These are phyloP conservation scores for Schizothecium vesticola DNA, from an alignment of 495 filamentous ascomycete species.

Conservation along the genomic window DNA sequence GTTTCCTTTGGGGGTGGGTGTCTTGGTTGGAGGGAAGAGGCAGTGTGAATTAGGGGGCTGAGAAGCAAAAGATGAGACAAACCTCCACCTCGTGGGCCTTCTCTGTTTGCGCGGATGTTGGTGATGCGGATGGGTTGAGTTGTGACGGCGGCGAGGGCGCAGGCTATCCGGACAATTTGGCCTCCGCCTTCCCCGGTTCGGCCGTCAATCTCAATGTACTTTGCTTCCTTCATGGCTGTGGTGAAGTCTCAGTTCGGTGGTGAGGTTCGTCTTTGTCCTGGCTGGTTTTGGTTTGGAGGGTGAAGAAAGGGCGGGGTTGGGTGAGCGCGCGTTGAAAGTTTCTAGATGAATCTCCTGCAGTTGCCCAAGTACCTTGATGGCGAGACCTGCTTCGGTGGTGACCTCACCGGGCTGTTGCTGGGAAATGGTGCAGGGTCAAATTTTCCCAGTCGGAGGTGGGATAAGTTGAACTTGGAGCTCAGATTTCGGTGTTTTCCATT, in stretches of 20 bases:
- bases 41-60: background rate
- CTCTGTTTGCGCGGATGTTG: slow-evolving; percentile 65
- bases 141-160: slow-evolving; percentile 64
- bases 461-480: background rate
- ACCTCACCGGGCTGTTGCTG: background rate
- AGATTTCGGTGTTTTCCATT: background rate
- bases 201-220: slow-evolving; percentile 52
- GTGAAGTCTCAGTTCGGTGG: background rate
- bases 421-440: background rate
- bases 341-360: background rate
- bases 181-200: slow-evolving; percentile 78
- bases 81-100: slow-evolving; percentile 34
- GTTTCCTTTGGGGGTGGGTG: background rate
- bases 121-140: slow-evolving; percentile 58
- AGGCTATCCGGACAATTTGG: slow-evolving; percentile 69
- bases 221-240: slow-evolving; percentile 16
- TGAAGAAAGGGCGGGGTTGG: background rate
- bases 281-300: slow-evolving; percentile 9
- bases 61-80: slow-evolving; percentile 9
- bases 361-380: background rate
- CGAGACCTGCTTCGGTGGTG: background rate
- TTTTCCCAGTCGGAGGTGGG: background rate
- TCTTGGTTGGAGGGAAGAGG: background rate
- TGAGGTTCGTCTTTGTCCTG: slow-evolving; percentile 1
- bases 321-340: background rate